Evolutionary conservation across 1,284 basidiomycete species (phyloP), one percentile per base, ranked within the genome.

Genomic region (Lignosus rhinocerotis): DNA sequence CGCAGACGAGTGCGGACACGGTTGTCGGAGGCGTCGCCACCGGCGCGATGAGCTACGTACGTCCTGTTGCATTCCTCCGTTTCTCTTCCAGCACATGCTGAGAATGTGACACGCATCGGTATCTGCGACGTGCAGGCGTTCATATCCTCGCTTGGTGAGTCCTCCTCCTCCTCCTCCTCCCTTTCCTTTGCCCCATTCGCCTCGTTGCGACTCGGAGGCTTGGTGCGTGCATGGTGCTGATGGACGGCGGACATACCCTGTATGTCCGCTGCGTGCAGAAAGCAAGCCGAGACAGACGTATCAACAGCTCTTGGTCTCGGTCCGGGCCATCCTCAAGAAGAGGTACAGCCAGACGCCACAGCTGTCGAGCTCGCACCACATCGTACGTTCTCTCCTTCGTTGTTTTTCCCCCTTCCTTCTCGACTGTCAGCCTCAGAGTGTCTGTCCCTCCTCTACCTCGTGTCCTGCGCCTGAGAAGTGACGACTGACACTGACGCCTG

Each of bases 1-100:
- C 86, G 16, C 94, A 97, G 75, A 98, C 95, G 11, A 93, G 91
- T 67, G 95, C 95, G 14, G 95, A 98, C 71, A 90, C 94, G 0
- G 78, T 80, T 55, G 92, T 95, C 72, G 84, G 84, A 5, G 93
- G 93, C 1, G 78, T 82, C 55, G 93, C 90, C 4, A 94, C 92
- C 1, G 96, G 95, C 46, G 93, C 93, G 2, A 95, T 95, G 93
- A 89, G 85, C 70, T 85, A 80, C 66, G 87, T 89, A 65, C 49
- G 84, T 78, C 33, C 14, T 11, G 7, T 19, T 5, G 9, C 7
- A 6, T 36, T n/a, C 43, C 6, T 31, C 53, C 25, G 1, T 8
- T 9, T 2, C 43, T 36, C 34, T 36, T 11, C 34, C 9, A 36
- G 34, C 34, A 11, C 11, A 36, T 6, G 11, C 34, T 36, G 14